These are phyloP conservation scores for Diversispora eburnea DNA, from an alignment of 192 early-diverging fungal species.

Conservation along the genomic window DNA sequence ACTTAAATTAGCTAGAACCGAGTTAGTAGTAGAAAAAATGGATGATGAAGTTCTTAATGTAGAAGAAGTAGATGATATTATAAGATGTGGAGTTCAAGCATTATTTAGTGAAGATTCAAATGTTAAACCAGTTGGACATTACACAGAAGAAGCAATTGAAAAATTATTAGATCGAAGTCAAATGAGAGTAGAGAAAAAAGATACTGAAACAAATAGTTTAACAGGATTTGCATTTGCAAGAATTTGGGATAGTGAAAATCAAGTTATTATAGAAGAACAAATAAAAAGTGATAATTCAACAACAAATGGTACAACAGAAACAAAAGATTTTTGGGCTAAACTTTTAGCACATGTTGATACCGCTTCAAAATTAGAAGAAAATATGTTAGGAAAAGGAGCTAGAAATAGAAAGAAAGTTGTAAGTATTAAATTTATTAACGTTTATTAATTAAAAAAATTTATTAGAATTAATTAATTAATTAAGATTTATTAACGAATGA, in stretches of 20 bases:
- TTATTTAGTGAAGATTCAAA: constrained; percentile 61
- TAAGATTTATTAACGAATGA: too few species aligned
- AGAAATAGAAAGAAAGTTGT: constrained; percentile 35
- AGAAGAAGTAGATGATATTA: constrained; percentile 58
- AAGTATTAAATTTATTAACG: background rate
- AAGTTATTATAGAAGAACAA: constrained; percentile 42
- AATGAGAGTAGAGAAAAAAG: constrained; percentile 37
- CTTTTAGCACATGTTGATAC: constrained; percentile 26
- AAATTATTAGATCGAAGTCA: constrained; percentile 57
- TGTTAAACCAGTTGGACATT: constrained; percentile 45
- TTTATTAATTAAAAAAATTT: too few species aligned
- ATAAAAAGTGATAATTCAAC: constrained; percentile 25
- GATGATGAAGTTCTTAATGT: constrained; percentile 50
- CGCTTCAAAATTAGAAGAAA: background rate
- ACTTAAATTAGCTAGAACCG: constrained; percentile 70
- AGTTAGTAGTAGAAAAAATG: constrained; percentile 74
- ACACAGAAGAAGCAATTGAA: constrained; percentile 57
- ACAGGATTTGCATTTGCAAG: constrained; percentile 59
- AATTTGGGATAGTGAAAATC: constrained; percentile 57
- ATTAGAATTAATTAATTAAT: too few species aligned
- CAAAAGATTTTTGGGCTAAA: constrained; percentile 35
- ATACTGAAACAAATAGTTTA: constrained; percentile 37
- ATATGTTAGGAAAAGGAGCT: constrained; percentile 26
- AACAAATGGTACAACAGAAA: background rate
- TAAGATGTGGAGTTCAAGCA: constrained; percentile 65